Base-by-base conservation (phyloP, 2,329 filamentous ascomycete species). In the Ambrosiella beaveri region DNA sequence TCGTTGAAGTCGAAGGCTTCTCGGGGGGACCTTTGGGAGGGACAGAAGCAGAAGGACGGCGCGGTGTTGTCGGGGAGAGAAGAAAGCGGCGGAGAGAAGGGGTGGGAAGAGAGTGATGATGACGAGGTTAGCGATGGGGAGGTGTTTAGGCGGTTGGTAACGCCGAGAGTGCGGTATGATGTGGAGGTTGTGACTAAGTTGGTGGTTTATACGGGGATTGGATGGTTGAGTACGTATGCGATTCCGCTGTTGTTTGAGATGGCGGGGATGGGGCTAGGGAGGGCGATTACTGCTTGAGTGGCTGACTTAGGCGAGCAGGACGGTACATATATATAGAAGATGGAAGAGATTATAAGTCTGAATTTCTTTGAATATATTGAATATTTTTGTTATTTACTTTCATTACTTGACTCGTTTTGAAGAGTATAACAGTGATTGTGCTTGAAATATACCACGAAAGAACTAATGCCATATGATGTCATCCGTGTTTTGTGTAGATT, bases 151-250 rank as follows among this genome's bases (percentile, higher is more conserved):
- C 81, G 78, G 66, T 75, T 97, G 58, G 84, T 89, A 62, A 88
- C 85, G 71, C 89, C 93, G 54, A 81, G 93, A 63, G 90, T 96
- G 61, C 78, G 90, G 64, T 98, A 97, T 66, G 93, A 98, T 70
- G 91, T 97, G n/a, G 93, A 98, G 70, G 91, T 98, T 44, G 86
- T 98, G 41, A 97, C 93, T 4, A 97, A 96, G 71, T 71, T 98
- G 61, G 86, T 98, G 65, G 88, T 98, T 27, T 98, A 98, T 72
- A 79, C 85, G 60, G 93, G 88, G 51, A 95, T 95, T 68, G 88
- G 77, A 56, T 89, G 84, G 82, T 73, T 94, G 61, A 86, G 87
- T 1, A 82, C 88, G 1, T 86, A 87, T 63, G 74, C 78, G n/a
- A 83, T 85, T 63, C 86, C 86, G 0, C 72, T 87, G 35, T 69